A percentile compares a stretch with the other conserved stretches of the same genome.
phyloP scores from a whole-genome alignment of 176 grass and related monocot genomes.

The Eleusine indica region DNA sequence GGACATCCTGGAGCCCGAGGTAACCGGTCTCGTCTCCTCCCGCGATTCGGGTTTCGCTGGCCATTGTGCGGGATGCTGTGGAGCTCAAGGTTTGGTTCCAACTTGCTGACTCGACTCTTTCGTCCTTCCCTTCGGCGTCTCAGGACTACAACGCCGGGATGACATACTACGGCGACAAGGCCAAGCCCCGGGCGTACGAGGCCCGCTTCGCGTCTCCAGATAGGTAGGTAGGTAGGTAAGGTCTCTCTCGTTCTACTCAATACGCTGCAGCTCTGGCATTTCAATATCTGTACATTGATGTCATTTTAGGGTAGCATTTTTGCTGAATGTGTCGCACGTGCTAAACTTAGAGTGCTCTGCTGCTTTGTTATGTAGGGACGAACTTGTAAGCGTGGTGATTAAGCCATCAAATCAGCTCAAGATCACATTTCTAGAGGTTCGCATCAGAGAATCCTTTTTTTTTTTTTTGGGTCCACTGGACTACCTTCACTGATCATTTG shows the following conservation, averaged over 20 bases:
- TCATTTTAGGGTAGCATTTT: not conserved
- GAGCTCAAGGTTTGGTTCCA: conserved; percentile 5
- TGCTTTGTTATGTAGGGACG: conserved; percentile 70
- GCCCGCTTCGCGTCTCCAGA: conserved; percentile 91
- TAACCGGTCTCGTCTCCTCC: not conserved
- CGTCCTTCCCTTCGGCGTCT: not conserved
- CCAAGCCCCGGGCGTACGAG: conserved; percentile 71
- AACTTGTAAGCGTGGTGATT: conserved; percentile 83
- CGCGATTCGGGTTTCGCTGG: not conserved
- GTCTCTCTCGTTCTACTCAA: not conserved
- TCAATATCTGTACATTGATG: not conserved
- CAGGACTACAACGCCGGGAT: conserved; percentile 70
- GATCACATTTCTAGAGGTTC: conserved; percentile 94
- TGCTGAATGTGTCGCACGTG: not conserved
- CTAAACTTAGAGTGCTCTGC: conserved; percentile 22
- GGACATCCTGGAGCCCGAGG: conserved; percentile 96
- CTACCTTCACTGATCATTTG: not conserved
- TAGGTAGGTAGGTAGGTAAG: conserved; percentile 70
- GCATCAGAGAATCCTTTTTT: conserved; percentile 37
- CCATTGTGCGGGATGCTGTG: not conserved
- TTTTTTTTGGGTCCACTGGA: conserved; percentile 1
- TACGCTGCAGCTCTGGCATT: not conserved
- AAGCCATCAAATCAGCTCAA: conserved; percentile 96
- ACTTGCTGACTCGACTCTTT: not conserved
- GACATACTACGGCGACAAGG: conserved; percentile 95